Base-by-base conservation (phyloP, 202 grass and related monocot species). In the Bolboschoenoplectus hybrid region DNA sequence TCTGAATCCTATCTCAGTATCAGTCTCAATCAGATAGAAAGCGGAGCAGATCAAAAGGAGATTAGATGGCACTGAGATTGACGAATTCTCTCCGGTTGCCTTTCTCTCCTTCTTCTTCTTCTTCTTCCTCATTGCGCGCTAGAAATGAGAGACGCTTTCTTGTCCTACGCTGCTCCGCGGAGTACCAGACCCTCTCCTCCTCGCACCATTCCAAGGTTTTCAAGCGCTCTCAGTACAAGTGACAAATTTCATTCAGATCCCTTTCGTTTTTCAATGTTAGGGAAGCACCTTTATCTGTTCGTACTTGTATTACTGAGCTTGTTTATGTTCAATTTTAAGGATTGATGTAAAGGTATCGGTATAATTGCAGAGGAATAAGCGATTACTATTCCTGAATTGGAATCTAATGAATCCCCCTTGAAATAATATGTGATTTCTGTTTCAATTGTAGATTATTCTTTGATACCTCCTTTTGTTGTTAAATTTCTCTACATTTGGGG, bases 111-210 rank as follows among this genome's bases (percentile, higher is more conserved):
- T 70, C 60, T 35, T 63, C 56, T 4, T 13, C 32, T 41, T 0
- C n/a, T 58, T 69, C 80, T 63, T 53, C 63, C 34, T 14, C 43
- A 50, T 13, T 34, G 50, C 46, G 64, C 41, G 38, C 51, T 35
- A 5, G 1, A 56, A 67, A 20, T 32, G 7, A 38, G 6, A 84
- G 50, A 19, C 13, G 44, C 10, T 84, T 84, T 39, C 2, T 84
- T 7, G 13, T 53, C 46, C 3, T 84, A 10, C 81, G 81, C 64
- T 84, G 81, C 81, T 84, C 81, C 7, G 34, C 46, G 43, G 65
- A 52, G 32, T 70, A 84, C 64, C 81, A 82, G 80, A 69, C 45
- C 20, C 34, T 68, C 81, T 84, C 81, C 81, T 70, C 81, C 6
- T 20, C 9, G 35, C 44, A 83, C 38, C 40, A 9, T 63, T 63